Base-by-base conservation (phyloP, 1,139 yeast species). In the Debaryomyces udenii region DNA sequence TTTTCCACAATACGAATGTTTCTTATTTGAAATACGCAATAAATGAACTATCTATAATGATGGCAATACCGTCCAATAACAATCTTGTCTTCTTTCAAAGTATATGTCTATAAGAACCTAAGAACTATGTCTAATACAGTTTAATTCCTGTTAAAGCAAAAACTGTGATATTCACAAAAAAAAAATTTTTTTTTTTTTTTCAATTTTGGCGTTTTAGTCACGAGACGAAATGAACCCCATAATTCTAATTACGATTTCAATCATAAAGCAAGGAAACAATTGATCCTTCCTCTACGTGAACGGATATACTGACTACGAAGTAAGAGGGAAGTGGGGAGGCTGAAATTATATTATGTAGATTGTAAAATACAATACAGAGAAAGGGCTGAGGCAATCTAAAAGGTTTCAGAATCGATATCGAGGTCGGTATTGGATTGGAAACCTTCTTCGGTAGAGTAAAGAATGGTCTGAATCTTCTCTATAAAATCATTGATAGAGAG, bases 381-480 rank as follows among this genome's bases (percentile, higher is more conserved):
- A n/a, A 17, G 6, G 34, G 13, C 7, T 10, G 23, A 31, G 9
- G 11, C 17, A 13, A 22, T n/a, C 40, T 30, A 44, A 27, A 44
- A 44, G 22, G 46, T 40, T 29, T 45, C 54, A 11, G 37, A 35
- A 14, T 49, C 50, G 7, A 45, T 46, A 33, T 43, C 49, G 4
- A 42, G 46, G 30, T 48, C 63, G 31, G 64, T 70, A 11, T 76
- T 78, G 11, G 69, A 63, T 47, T 75, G 76, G 51, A 82, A 81
- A 1, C 96, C 93, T 49, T 86, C 96, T 47, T 86, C 91, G 0
- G 96, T 86, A 6, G 86, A 78, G 56, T 89, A 90, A 49, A 90
- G 64, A 15, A 88, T 86, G 26, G 80, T 80, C 59, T 86, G 93
- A 28, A 90, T 74, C 53, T 84, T 84, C 33, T 73, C 69, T 35